These are phyloP conservation scores for Porphyra umbilicalis DNA, from an alignment of 31 red algal genomes.

Conservation along the genomic window DNA sequence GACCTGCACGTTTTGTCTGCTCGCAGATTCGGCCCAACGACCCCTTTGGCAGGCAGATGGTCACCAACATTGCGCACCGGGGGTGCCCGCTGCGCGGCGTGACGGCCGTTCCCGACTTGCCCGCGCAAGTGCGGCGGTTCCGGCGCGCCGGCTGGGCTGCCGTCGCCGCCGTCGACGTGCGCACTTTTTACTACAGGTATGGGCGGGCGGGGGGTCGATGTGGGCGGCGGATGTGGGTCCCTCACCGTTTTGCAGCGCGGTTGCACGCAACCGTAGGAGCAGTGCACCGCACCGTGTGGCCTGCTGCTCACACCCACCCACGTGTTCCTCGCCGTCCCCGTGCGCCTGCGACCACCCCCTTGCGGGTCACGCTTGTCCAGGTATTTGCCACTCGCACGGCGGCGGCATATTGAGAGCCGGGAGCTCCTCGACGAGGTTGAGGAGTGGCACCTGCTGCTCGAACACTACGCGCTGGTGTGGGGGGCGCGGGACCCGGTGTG, in stretches of 20 bases:
- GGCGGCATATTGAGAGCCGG: slow-evolving; percentile 33
- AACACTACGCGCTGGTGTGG: slow-evolving; percentile 71
- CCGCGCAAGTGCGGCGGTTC: slow-evolving; percentile 51
- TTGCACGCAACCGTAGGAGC: too few species aligned
- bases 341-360: too few species aligned
- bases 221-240: not conserved
- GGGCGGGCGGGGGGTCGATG: not conserved
- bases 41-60: slow-evolving; percentile 77
- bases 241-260: too few species aligned
- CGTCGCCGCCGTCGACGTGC: slow-evolving; percentile 28
- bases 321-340: too few species aligned
- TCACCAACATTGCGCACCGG: slow-evolving; percentile 50
- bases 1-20: too few species aligned
- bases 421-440: slow-evolving; percentile 82
- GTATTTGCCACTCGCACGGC: not conserved
- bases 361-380: slow-evolving; percentile 1
- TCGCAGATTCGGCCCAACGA: slow-evolving; percentile 26
- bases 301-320: too few species aligned
- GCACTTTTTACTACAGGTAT: not conserved
- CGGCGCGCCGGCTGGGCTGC: slow-evolving; percentile 19
- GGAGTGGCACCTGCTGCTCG: slow-evolving; percentile 69
- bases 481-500: not conserved
- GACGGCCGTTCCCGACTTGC: slow-evolving; percentile 15
- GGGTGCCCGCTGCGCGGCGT: slow-evolving; percentile 62
- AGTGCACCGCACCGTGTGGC: too few species aligned